These are phyloP conservation scores for Harringtonia lauricola DNA, from an alignment of 2,329 filamentous ascomycete species.

Conservation along the genomic window DNA sequence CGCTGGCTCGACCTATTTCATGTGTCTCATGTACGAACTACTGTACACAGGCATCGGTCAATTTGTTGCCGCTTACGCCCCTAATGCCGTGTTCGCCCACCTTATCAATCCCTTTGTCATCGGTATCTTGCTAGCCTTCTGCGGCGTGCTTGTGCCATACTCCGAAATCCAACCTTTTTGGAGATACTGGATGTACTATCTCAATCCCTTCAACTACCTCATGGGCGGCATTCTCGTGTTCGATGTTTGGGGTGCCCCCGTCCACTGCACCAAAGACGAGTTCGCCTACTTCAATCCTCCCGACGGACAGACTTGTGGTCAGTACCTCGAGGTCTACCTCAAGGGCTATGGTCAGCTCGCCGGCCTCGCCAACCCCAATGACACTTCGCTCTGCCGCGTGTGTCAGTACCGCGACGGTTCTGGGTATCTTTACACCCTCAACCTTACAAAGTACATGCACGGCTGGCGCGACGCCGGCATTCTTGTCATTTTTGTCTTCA, in stretches of 20 bases:
- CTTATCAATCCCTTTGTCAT: constrained; percentile 45
- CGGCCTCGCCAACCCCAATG: constrained; percentile 50
- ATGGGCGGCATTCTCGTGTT: constrained; percentile 46
- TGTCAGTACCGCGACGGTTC: constrained; percentile 47
- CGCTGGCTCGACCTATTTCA: constrained; percentile 40
- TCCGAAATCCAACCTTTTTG: constrained; percentile 52
- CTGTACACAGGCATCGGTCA: constrained; percentile 51
- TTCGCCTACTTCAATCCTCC: constrained; percentile 41
- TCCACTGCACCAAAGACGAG: constrained; percentile 36
- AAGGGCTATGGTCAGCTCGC: constrained; percentile 31
- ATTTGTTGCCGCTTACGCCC: constrained; percentile 49
- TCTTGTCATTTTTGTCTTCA: constrained; percentile 42
- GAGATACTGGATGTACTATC: constrained; percentile 52
- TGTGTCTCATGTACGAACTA: constrained; percentile 49
- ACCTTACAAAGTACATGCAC: constrained; percentile 48
- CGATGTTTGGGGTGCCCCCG: constrained; percentile 29
- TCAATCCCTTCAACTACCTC: constrained; percentile 52
- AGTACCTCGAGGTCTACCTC: constrained; percentile 45
- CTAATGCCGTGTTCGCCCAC: constrained; percentile 47
- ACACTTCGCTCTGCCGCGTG: constrained; percentile 42
- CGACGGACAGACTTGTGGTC: constrained; percentile 38
- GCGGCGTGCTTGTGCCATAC: constrained; percentile 63
- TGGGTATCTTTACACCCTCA: constrained; percentile 49
- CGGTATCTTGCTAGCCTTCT: constrained; percentile 55
- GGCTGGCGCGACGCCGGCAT: constrained; percentile 58